Conservation (phyloP, 192 early-diverging fungal genomes). For the Coemansia sp. region DNA sequence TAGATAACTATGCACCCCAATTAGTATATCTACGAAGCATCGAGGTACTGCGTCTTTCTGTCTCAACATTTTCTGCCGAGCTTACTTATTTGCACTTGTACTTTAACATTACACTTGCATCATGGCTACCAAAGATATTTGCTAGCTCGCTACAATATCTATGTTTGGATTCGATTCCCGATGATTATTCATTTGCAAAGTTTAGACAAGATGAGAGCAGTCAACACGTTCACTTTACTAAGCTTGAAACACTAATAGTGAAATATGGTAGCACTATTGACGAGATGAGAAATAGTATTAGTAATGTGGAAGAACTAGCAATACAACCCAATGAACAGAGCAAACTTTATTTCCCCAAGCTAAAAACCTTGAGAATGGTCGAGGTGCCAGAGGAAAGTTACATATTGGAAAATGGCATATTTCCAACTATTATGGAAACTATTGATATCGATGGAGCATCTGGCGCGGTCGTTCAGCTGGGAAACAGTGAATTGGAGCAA, state of each 20-base stretch:
- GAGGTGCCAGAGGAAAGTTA: background rate
- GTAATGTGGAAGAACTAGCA: background rate
- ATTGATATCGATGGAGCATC: background rate
- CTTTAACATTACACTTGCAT: background rate
- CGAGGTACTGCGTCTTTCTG: background rate
- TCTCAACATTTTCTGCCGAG: background rate
- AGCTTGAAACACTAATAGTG: background rate
- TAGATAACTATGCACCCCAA: background rate
- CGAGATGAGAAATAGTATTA: background rate
- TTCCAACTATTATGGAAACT: background rate
- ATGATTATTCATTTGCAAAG: background rate
- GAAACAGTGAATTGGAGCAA: background rate
- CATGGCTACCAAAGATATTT: background rate
- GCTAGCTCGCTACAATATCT: background rate
- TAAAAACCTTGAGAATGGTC: background rate
- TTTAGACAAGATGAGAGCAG: background rate
- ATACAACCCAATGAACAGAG: background rate
- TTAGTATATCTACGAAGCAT: background rate
- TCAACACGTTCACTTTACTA: background rate
- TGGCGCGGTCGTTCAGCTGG: background rate
- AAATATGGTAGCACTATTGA: background rate
- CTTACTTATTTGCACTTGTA: constrained; percentile 2
- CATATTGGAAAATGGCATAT: background rate
- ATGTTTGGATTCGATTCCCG: background rate
- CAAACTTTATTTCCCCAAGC: background rate